Percentiles rank a stretch among this genome's conserved stretches.
Evolutionary conservation across 1,284 basidiomycete species (phyloP).

Genomic region (Cryptococcus hybrid): DNA sequence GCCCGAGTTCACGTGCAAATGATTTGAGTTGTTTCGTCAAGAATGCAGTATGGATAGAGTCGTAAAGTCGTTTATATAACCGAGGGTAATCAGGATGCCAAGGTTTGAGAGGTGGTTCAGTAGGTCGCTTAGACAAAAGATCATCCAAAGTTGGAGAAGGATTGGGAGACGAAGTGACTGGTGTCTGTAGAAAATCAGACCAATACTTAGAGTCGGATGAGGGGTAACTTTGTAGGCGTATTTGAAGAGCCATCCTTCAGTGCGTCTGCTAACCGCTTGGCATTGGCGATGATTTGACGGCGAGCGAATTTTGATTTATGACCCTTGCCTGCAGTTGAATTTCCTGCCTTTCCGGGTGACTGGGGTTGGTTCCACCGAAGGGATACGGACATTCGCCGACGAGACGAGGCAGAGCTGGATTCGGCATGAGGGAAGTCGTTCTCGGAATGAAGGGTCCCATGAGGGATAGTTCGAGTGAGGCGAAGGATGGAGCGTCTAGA

Average conservation of each 20-base stretch:
- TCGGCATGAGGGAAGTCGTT: conserved; percentile 11
- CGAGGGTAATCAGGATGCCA: conserved; percentile 10
- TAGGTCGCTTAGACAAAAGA: conserved; percentile 6
- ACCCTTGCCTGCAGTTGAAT: not conserved
- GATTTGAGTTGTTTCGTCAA: conserved; percentile 4
- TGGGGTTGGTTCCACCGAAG: not conserved
- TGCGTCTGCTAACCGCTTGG: conserved; percentile 7
- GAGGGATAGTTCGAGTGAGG: not conserved
- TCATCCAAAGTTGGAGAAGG: conserved; percentile 10
- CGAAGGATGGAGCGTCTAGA: conserved; percentile 1
- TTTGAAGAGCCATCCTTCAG: conserved; percentile 2
- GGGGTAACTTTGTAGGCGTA: not conserved
- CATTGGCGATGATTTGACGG: conserved; percentile 7
- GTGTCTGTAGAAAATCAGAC: not conserved
- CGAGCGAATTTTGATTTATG: not conserved
- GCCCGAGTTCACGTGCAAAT: conserved; percentile 6
- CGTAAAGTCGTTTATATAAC: conserved; percentile 5
- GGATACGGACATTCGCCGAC: conserved; percentile 2
- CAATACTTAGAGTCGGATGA: not conserved
- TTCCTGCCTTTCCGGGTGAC: not conserved
- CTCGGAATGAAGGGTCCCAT: not conserved
- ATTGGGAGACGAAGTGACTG: not conserved
- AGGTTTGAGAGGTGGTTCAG: conserved; percentile 6
- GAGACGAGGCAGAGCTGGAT: conserved; percentile 15
- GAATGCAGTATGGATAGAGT: conserved; percentile 15